A percentile compares a stretch with the other conserved stretches of the same genome.
These are phyloP conservation scores for Asterophora parasitica DNA, from an alignment of 768 basidiomycete genomes.

Conservation along the genomic window DNA sequence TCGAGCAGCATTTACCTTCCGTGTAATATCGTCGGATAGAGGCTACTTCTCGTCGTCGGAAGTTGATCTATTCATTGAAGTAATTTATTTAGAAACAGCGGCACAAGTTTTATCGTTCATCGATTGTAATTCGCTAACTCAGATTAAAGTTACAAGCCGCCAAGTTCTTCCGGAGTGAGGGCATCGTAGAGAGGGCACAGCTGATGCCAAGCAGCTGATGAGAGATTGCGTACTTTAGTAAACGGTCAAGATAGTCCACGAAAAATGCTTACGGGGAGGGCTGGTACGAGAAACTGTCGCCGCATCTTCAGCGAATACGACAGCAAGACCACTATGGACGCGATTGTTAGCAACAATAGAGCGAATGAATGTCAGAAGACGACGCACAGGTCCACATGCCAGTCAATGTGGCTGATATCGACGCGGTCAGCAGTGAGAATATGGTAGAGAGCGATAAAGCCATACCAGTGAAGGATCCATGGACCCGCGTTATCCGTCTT, in stretches of 20 bases:
- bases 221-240: not conserved
- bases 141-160: no score
- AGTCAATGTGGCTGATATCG: slow-evolving; percentile 25
- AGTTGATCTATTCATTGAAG: no score
- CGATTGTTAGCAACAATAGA: not conserved
- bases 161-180: not conserved
- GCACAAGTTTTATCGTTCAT: no score
- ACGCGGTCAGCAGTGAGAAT: not conserved
- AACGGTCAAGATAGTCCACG: not conserved
- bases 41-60: no score
- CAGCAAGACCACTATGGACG: slow-evolving; percentile 20
- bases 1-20: no score
- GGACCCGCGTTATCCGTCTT: slow-evolving; percentile 48
- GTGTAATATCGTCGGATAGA: no score
- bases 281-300: slow-evolving; percentile 14
- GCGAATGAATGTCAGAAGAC: not conserved
- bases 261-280: slow-evolving; percentile 19
- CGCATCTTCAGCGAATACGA: slow-evolving; percentile 30
- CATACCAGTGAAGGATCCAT: slow-evolving; percentile 36
- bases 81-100: no score
- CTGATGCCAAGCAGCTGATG: slow-evolving; percentile 28
- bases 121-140: no score
- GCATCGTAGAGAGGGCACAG: slow-evolving; percentile 25
- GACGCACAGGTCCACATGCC: slow-evolving; percentile 33
- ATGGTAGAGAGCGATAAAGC: slow-evolving; percentile 15